phyloP scores from a whole-genome alignment of 495 filamentous ascomycete genomes.

The Aspergillus baeticus region DNA sequence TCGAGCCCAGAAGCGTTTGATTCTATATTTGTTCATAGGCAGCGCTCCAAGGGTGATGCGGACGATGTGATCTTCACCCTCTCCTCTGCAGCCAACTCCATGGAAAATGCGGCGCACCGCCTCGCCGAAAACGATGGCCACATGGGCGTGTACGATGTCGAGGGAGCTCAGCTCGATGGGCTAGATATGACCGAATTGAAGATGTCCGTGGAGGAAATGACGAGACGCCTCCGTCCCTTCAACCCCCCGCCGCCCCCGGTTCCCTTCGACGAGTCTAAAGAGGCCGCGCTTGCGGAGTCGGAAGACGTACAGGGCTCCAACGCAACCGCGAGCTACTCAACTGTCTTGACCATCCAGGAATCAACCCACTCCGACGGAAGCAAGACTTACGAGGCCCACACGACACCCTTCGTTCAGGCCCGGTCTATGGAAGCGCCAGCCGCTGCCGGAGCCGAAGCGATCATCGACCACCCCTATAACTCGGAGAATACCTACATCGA shows the following conservation, averaged over 20 bases:
- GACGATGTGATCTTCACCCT: slow-evolving; percentile 78
- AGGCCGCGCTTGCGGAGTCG: slow-evolving; percentile 26
- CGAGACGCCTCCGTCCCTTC: slow-evolving; percentile 70
- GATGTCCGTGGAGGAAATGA: slow-evolving; percentile 51
- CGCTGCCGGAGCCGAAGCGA: slow-evolving; percentile 24
- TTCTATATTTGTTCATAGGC: slow-evolving; percentile 66
- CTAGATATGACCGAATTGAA: slow-evolving; percentile 35
- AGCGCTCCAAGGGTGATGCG: slow-evolving; percentile 48
- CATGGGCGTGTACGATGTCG: slow-evolving; percentile 46
- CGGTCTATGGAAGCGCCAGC: slow-evolving; percentile 37
- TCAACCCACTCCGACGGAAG: slow-evolving; percentile 67
- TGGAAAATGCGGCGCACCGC: slow-evolving; percentile 60
- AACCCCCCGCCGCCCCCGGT: slow-evolving; percentile 72
- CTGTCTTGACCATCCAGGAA: slow-evolving; percentile 80
- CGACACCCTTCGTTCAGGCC: slow-evolving; percentile 39
- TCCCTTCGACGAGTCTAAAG: slow-evolving; percentile 48
- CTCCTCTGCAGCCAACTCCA: slow-evolving; percentile 65
- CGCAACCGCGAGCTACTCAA: slow-evolving; percentile 65
- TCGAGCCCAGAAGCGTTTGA: slow-evolving; percentile 73
- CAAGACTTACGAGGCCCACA: slow-evolving; percentile 55
- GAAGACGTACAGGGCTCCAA: slow-evolving; percentile 18
- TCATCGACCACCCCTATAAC: slow-evolving; percentile 35
- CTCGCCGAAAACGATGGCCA: slow-evolving; percentile 47
- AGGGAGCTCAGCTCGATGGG: slow-evolving; percentile 51
- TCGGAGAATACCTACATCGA: slow-evolving; percentile 41